These are phyloP conservation scores for Saturnispora serradocipensis DNA, from an alignment of 805 yeast species.

Conservation along the genomic window DNA sequence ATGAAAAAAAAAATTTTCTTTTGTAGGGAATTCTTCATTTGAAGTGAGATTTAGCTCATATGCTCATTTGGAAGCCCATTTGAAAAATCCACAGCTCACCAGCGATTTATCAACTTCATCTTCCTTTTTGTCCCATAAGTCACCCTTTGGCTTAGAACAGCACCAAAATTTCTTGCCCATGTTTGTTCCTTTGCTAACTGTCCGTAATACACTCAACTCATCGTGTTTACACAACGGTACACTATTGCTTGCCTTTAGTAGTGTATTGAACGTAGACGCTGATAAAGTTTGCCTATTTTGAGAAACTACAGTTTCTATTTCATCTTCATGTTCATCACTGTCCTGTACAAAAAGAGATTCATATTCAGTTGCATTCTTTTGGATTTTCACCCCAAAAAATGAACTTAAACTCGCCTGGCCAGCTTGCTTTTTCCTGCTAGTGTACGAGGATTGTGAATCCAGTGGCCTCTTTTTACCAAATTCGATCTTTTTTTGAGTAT, in stretches of 20 bases:
- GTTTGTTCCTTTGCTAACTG: slow-evolving; percentile 35
- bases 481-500: neutral
- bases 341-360: slow-evolving; percentile 13
- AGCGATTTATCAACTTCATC: slow-evolving; percentile 2
- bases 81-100: slow-evolving; percentile 42
- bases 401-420: slow-evolving; percentile 8
- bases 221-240: slow-evolving; percentile 41
- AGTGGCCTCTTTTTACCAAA: slow-evolving; percentile 6
- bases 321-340: slow-evolving; percentile 10
- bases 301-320: neutral
- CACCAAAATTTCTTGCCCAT: slow-evolving; percentile 49
- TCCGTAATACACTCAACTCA: slow-evolving; percentile 36
- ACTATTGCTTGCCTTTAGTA: slow-evolving; percentile 14
- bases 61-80: slow-evolving; percentile 34
- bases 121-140: slow-evolving; percentile 16
- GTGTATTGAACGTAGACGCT: slow-evolving; percentile 15
- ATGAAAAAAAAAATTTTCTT: neutral
- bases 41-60: neutral
- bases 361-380: neutral
- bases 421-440: slow-evolving; percentile 16
- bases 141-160: slow-evolving; percentile 31
- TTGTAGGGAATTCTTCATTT: neutral
- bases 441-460: slow-evolving; percentile 5
- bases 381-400: neutral
- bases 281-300: slow-evolving; percentile 6